Evolutionary conservation across 192 early-diverging fungal genomes (phyloP), one percentile per base, ranked within the genome.

Genomic region (Rhizoclosmatium sp.): DNA sequence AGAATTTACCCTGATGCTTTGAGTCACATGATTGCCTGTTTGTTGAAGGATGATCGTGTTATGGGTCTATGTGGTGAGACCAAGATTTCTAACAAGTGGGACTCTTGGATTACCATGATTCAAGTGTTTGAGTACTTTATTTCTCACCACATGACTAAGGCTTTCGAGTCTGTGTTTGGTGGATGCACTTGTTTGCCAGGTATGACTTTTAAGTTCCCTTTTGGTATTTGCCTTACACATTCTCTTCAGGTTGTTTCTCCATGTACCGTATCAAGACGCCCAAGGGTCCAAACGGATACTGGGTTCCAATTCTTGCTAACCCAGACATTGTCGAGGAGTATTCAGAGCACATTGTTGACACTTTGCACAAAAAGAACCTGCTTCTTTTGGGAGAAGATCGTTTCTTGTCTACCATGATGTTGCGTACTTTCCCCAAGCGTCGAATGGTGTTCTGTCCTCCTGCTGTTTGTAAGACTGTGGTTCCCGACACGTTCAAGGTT

Each of bases 101-200:
- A 92, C 42, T 93, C 72, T 47, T 90, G 95, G 95, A 94, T 96
- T 49, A 95, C 94, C 0, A 93, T 94, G 89, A 98, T 98, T 81
- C 97, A 98, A 84, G 97, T 99, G 21, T 97, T 94, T 79, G 95
- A 97, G 87, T 98, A 98, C 86, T 98, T 95, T 82, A 96, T 98
- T 79, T 96, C 95, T 64, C 97, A 98, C 82, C 97, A 98, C 83
- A 87, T 97, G 77, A 90, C 90, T 62, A 98, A 98, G 80, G 94
- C 95, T 0, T 98, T 98, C 79, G 97, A 98, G 88, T 93, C 93
- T 1, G 92, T 98, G 51, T 98, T 98, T 91, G 97, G 97, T 85
- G 95, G 95, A 89, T 95, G 96, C 16, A 98, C 96, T 2, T 98
- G 97, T 88, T 80, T 98, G 21, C 97, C 97, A 3, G 93, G 96